Conservation (phyloP, 768 basidiomycete species). For the Leccinum boreale region DNA sequence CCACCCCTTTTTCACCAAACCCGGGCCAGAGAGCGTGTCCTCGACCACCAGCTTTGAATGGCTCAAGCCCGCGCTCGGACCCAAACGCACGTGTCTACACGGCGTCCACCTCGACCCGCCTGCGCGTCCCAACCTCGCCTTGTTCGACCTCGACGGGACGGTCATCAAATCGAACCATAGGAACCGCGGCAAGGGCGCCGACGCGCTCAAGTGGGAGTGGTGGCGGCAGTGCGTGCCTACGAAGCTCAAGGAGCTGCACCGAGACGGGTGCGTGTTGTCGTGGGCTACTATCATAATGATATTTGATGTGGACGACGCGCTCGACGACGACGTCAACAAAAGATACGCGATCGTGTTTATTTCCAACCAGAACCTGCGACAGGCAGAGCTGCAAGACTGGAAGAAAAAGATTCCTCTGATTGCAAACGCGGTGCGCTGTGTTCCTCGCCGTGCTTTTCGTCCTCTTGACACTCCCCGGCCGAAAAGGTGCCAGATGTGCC, state of each 20-base stretch:
- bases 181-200: slow-evolving; percentile 33
- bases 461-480: background rate
- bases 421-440: slow-evolving; percentile 50
- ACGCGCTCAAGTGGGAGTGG: slow-evolving; percentile 50
- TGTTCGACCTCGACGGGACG: slow-evolving; percentile 88
- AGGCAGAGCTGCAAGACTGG: slow-evolving; percentile 55
- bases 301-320: background rate
- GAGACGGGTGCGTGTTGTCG: slow-evolving; percentile 52
- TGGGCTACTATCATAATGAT: background rate
- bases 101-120: slow-evolving; percentile 31
- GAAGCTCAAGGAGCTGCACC: slow-evolving; percentile 57
- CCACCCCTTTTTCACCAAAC: slow-evolving; percentile 42
- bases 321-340: background rate
- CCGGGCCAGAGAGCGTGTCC: slow-evolving; percentile 1
- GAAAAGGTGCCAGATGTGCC: slow-evolving; percentile 68
- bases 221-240: slow-evolving; percentile 64
- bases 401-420: slow-evolving; percentile 73
- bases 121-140: slow-evolving; percentile 57
- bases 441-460: background rate
- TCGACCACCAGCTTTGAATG: slow-evolving; percentile 21
- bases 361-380: slow-evolving; percentile 72
- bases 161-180: slow-evolving; percentile 53
- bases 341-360: slow-evolving; percentile 75
- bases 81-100: slow-evolving; percentile 35
- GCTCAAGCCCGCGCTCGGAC: slow-evolving; percentile 35